Evolutionary conservation across 2,329 filamentous ascomycete species (phyloP).

Genomic region (Trichoderma guizhouense): DNA sequence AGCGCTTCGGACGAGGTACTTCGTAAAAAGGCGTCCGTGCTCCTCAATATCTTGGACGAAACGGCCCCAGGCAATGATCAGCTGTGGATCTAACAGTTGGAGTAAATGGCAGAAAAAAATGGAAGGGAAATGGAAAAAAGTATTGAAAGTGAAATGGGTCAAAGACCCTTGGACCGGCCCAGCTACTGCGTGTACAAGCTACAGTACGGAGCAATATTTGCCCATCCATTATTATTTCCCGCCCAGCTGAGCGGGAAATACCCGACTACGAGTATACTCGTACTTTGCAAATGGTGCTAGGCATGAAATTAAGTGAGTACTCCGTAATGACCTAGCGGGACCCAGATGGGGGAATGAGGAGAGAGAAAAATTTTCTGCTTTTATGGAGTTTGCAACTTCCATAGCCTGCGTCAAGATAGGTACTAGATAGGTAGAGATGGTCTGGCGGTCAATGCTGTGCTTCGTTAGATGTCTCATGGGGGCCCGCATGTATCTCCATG

Average conservation of each 20-base stretch:
- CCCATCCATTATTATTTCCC: background rate
- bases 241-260: background rate
- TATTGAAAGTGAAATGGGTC: background rate
- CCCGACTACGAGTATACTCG: background rate
- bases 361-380: background rate
- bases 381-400: background rate
- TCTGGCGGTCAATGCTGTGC: slow-evolving; percentile 3
- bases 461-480: background rate
- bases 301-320: background rate
- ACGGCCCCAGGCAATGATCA: background rate
- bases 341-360: background rate
- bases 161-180: background rate
- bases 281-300: background rate
- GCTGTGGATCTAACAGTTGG: background rate
- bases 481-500: background rate
- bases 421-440: background rate
- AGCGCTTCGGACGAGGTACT: background rate
- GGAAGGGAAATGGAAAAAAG: background rate
- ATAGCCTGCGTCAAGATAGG: background rate
- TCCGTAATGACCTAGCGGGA: background rate
- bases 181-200: background rate
- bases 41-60: background rate
- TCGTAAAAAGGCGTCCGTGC: background rate
- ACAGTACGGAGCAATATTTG: background rate
- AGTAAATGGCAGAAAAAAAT: background rate